Evolutionary conservation across 2,329 filamentous ascomycete species (phyloP), one percentile per base, ranked within the genome.

Genomic region (Paecilomyces dactylethromorphus): DNA sequence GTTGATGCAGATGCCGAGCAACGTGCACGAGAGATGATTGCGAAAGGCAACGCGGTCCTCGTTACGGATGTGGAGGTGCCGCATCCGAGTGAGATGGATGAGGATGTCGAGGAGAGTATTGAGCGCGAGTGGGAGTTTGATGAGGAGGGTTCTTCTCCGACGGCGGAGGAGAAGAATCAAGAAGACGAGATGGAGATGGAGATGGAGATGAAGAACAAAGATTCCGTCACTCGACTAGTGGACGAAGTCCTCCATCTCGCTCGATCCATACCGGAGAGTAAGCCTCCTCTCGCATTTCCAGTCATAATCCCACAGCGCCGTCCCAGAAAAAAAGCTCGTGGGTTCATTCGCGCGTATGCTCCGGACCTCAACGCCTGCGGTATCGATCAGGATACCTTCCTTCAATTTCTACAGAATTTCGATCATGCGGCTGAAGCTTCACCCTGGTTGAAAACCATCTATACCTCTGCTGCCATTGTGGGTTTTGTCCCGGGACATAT

Each of bases 261-360:
- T 39, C 33, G 11, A 1, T 12, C 33, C 8, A 39, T 39, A 12
- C 33, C 33, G 5, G 13, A 13, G 10, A 5, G n/a, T 15, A 39
- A 39, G 11, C 13, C n/a, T 5, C 11, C 33, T 5, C 33, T 39
- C 33, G n/a, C 33, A 1, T 39, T 39, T 39, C 80, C 81, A 0
- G 78, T 84, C 22, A 76, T 84, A 22, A 66, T 84, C 3, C 80
- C 81, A 0, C 82, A 84, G 59, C 70, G 82, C 2, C 76, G 82
- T 12, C 82, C 82, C 1, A 72, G 76, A 35, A 73, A 75, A 32
- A 78, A 79, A 56, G 65, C 69, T 1, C 74, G 82, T 10, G 82
- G 82, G 0, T 84, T 84, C 62, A 71, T 83, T 3, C 74, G 77
- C 18, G 81, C 80, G 0, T 84, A 84, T 64, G 74, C 81, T 0